Evolutionary conservation across 1,284 basidiomycete genomes (phyloP).

Genomic region (Psilocybe mexicana): DNA sequence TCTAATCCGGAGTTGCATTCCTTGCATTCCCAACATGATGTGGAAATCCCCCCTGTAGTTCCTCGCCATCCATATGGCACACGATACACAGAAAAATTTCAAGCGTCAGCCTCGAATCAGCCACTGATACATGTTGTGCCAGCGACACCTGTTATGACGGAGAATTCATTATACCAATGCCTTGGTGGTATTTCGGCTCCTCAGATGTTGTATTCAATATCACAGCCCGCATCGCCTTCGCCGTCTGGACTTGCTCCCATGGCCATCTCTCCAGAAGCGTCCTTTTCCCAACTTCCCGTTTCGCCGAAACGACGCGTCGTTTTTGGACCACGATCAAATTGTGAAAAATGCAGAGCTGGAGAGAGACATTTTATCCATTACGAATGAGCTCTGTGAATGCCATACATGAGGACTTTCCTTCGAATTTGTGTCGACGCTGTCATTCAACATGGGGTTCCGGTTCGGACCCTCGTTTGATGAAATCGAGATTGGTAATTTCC

Average conservation of each 20-base stretch:
- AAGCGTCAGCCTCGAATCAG: slow-evolving; percentile 9
- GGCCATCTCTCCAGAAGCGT: slow-evolving; percentile 25
- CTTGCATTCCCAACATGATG: background rate
- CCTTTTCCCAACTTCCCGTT: slow-evolving; percentile 28
- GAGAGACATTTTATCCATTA: slow-evolving; percentile 71
- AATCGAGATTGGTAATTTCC: too few relatives aligned
- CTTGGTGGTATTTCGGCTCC: slow-evolving; percentile 10
- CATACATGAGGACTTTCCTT: background rate
- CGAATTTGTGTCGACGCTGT: too few relatives aligned
- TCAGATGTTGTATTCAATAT: background rate
- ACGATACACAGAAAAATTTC: slow-evolving; percentile 15
- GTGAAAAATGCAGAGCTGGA: slow-evolving; percentile 66
- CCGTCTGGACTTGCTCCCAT: slow-evolving; percentile 22
- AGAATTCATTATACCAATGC: background rate
- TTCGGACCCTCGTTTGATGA: too few relatives aligned
- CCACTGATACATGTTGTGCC: slow-evolving; percentile 39
- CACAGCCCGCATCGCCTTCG: slow-evolving; percentile 23
- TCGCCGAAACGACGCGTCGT: slow-evolving; percentile 51
- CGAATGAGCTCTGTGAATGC: slow-evolving; percentile 2
- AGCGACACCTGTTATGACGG: slow-evolving; percentile 34
- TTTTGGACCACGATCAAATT: slow-evolving; percentile 74
- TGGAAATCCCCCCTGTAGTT: background rate
- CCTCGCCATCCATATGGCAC: slow-evolving; percentile 19
- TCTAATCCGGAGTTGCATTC: background rate
- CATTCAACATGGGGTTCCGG: too few relatives aligned